Evolutionary conservation across 208 protist species (phyloP).

Genomic region (Crithidia mellificae): DNA sequence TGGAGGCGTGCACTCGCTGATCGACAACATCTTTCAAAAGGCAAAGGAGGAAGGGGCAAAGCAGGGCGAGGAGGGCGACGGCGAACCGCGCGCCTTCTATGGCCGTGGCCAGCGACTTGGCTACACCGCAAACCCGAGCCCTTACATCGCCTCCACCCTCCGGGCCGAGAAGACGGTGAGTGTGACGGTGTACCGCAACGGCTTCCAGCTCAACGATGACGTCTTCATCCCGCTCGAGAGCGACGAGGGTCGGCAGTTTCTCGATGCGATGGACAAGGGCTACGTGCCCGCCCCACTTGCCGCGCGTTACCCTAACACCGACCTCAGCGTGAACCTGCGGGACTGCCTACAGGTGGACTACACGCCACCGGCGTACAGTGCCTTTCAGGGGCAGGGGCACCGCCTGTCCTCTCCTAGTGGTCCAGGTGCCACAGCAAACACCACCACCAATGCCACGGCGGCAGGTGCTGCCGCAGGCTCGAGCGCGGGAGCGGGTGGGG

Average conservation of each 20-base stretch:
- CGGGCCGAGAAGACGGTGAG: slow-evolving; percentile 47
- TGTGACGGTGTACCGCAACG: slow-evolving; percentile 72
- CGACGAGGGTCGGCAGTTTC: slow-evolving; percentile 47
- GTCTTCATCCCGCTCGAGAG: slow-evolving; percentile 50
- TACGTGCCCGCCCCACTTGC: slow-evolving; percentile 56
- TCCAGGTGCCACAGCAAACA: slow-evolving; percentile 1
- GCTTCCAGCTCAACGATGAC: slow-evolving; percentile 59
- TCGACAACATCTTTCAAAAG: slow-evolving; percentile 44
- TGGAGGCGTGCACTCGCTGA: slow-evolving; percentile 23
- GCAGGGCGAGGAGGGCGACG: slow-evolving; percentile 8
- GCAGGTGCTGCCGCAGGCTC: too few species aligned
- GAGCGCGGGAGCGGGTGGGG: too few species aligned
- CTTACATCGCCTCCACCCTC: slow-evolving; percentile 59
- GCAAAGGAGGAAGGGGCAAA: slow-evolving; percentile 32
- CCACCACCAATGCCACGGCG: background rate
- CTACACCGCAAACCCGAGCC: slow-evolving; percentile 66
- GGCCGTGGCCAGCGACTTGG: slow-evolving; percentile 75
- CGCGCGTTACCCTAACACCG: slow-evolving; percentile 56
- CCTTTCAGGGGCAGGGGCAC: slow-evolving; percentile 68
- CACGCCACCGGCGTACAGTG: slow-evolving; percentile 38
- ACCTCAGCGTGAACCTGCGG: slow-evolving; percentile 59
- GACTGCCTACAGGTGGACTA: slow-evolving; percentile 62
- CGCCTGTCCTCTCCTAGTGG: slow-evolving; percentile 36
- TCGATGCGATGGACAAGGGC: slow-evolving; percentile 59
- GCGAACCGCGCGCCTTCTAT: slow-evolving; percentile 57